A percentile compares a stretch with the other conserved stretches of the same genome.
phyloP scores from a whole-genome alignment of 352 stramenopile species.

The Pythium diclinum region DNA sequence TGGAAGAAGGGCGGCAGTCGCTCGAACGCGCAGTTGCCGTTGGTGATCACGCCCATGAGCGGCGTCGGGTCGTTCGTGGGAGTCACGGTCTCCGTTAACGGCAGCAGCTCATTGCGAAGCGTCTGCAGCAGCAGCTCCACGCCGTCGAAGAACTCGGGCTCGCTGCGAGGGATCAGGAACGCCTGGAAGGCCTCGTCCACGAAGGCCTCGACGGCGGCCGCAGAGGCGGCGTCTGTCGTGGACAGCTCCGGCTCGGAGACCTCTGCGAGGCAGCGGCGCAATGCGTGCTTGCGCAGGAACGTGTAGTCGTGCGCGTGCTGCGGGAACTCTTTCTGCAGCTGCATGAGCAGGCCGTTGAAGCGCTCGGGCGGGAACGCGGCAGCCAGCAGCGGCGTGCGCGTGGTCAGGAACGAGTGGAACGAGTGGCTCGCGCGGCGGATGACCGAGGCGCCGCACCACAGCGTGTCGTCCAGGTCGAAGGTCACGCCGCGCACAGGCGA shows the following conservation, averaged over 20 bases:
- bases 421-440: conserved; percentile 39
- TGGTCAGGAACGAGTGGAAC: conserved; percentile 50
- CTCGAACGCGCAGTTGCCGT: conserved; percentile 59
- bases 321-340: conserved; percentile 43
- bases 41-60: conserved; percentile 65
- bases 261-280: conserved; percentile 41
- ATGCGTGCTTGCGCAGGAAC: conserved; percentile 56
- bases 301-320: conserved; percentile 64
- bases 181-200: conserved; percentile 53
- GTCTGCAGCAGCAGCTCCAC: conserved; percentile 44
- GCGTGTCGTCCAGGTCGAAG: conserved; percentile 80
- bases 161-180: conserved; percentile 55
- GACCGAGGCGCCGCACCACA: conserved; percentile 61
- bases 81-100: background rate
- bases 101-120: conserved; percentile 33
- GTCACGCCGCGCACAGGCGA: conserved; percentile 42
- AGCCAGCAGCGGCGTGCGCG: conserved; percentile 33
- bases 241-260: conserved; percentile 17
- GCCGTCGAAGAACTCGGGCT: conserved; percentile 59
- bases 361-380: conserved; percentile 38
- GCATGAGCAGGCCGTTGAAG: conserved; percentile 40
- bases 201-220: conserved; percentile 30
- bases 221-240: conserved; percentile 15
- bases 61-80: background rate
- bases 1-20: conserved; percentile 45